These are phyloP conservation scores for Leishmania amazonensis DNA, from an alignment of 208 protist species.

Conservation along the genomic window DNA sequence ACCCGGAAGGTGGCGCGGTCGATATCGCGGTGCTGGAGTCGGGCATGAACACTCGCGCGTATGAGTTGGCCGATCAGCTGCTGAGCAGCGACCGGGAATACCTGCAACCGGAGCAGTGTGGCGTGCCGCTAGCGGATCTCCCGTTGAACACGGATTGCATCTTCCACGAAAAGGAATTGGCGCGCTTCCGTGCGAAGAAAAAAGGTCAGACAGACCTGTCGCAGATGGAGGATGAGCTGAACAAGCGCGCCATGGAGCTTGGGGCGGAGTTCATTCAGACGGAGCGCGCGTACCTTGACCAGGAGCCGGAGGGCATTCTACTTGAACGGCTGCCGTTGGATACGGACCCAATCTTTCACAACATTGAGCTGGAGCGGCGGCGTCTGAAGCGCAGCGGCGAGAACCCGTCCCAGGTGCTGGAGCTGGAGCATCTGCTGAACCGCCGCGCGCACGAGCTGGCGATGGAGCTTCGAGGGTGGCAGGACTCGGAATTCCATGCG, in stretches of 20 bases:
- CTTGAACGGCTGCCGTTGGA: constrained; percentile 66
- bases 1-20: constrained; percentile 19
- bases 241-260: constrained; percentile 55
- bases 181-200: constrained; percentile 31
- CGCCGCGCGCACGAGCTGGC: constrained; percentile 63
- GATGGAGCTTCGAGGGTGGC: constrained; percentile 70
- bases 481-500: constrained; percentile 82
- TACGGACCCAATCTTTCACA: constrained; percentile 63
- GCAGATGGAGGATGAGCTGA: constrained; percentile 52
- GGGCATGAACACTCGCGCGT: constrained; percentile 61
- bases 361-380: constrained; percentile 76
- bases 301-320: constrained; percentile 76
- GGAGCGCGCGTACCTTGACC: constrained; percentile 78
- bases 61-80: constrained; percentile 57
- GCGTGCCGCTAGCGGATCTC: constrained; percentile 69
- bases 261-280: constrained; percentile 59
- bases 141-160: constrained; percentile 52
- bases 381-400: constrained; percentile 46
- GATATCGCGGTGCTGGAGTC: constrained; percentile 55
- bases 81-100: constrained; percentile 67
- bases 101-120: constrained; percentile 63
- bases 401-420: constrained; percentile 31
- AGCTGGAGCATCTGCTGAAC: constrained; percentile 66
- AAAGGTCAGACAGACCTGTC: constrained; percentile 29
- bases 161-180: constrained; percentile 65